Evolutionary conservation across 1,139 yeast genomes (phyloP).

Genomic region (Blastobotrys apis): DNA sequence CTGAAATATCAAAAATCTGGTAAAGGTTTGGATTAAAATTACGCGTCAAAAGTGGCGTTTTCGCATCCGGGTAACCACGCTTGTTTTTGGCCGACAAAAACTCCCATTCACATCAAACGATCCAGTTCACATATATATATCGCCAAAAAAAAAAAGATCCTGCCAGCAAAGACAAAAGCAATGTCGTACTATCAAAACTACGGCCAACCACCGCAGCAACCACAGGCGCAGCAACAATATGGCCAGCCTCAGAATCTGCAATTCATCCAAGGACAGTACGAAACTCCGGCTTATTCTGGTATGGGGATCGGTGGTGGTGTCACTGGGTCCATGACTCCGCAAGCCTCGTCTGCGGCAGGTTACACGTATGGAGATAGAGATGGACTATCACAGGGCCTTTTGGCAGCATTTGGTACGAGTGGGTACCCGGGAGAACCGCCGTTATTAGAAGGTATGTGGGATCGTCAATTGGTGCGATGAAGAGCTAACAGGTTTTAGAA

Average conservation of each 20-base stretch:
- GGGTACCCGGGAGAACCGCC: conserved; percentile 97
- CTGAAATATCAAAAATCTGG: too few relatives aligned
- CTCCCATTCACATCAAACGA: too few relatives aligned
- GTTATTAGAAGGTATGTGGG: conserved; percentile 49
- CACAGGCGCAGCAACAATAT: conserved; percentile 15
- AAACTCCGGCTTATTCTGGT: conserved; percentile 22
- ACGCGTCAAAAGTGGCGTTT: too few relatives aligned
- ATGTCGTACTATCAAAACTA: conserved; percentile 21
- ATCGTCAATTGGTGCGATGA: background rate
- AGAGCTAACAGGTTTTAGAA: conserved; percentile 39
- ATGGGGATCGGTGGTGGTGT: too few relatives aligned
- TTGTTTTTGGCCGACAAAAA: too few relatives aligned
- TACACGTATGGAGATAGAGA: conserved; percentile 26
- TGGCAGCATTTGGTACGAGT: conserved; percentile 89
- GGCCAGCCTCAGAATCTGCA: conserved; percentile 27
- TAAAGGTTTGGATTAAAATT: too few relatives aligned
- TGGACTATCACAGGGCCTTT: conserved; percentile 60
- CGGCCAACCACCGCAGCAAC: conserved; percentile 14
- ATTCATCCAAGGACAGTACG: conserved; percentile 34
- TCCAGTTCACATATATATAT: too few relatives aligned
- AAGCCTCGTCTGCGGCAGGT: conserved; percentile 13
- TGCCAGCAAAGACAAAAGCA: background rate
- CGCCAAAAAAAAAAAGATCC: background rate
- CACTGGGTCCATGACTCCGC: conserved; percentile 25
- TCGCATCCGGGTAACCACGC: too few relatives aligned